phyloP scores from a whole-genome alignment of 108 stramenopile genomes.

The Thalassiosira profunda region DNA sequence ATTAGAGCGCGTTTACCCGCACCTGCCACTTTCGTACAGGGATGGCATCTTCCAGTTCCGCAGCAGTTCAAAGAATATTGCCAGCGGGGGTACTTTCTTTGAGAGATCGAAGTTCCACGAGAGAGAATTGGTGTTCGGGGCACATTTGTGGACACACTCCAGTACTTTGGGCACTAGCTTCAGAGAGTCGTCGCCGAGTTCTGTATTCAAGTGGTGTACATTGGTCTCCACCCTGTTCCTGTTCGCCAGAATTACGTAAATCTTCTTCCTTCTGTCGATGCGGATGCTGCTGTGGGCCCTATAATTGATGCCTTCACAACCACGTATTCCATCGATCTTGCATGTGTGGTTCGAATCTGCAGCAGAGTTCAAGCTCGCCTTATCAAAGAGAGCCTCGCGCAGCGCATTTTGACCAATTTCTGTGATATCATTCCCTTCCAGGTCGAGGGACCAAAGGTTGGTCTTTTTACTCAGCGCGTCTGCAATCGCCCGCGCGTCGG shows the following conservation, averaged over 20 bases:
- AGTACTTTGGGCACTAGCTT: too few relatives aligned
- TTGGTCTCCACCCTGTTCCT: neutral
- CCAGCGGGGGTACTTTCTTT: too few relatives aligned
- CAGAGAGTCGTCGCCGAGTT: too few relatives aligned
- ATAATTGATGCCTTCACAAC: neutral
- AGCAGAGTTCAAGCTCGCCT: neutral
- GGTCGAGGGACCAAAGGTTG: neutral
- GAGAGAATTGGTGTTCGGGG: too few relatives aligned
- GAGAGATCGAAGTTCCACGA: too few relatives aligned
- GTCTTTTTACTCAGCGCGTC: constrained; percentile 1
- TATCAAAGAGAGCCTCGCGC: neutral
- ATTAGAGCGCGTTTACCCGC: too few relatives aligned
- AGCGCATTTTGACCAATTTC: neutral
- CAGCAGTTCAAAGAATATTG: too few relatives aligned
- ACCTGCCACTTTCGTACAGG: too few relatives aligned
- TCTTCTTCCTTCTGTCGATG: neutral
- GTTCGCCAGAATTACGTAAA: neutral
- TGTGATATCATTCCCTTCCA: neutral
- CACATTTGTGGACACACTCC: too few relatives aligned
- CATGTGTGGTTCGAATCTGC: constrained; percentile 4
- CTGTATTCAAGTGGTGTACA: neutral
- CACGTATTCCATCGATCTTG: neutral
- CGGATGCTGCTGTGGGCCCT: neutral
- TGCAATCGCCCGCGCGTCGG: neutral
- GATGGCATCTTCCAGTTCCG: too few relatives aligned